These are phyloP conservation scores for Ustilago shanxiensis DNA, from an alignment of 1,284 basidiomycete genomes.

Conservation along the genomic window DNA sequence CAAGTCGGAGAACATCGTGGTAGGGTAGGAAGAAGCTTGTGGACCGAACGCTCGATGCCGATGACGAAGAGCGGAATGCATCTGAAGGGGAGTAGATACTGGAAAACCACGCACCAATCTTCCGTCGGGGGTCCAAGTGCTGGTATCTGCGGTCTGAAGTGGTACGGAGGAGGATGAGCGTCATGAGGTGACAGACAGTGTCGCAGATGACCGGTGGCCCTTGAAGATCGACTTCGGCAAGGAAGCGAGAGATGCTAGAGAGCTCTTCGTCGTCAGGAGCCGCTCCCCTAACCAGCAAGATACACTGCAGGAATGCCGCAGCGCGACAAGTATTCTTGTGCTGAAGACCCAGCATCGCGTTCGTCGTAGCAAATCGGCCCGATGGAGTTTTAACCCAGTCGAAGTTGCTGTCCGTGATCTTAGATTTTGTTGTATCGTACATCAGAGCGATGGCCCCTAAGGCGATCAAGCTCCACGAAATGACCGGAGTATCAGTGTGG, in stretches of 20 bases:
- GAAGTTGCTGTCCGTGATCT: background rate
- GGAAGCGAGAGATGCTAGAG: constrained; percentile 24
- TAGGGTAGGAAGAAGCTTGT: constrained; percentile 7
- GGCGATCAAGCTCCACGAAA: constrained; percentile 29
- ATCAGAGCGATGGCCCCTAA: constrained; percentile 9
- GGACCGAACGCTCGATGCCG: background rate
- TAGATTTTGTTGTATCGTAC: background rate
- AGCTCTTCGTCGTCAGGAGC: constrained; percentile 11
- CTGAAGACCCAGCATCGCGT: constrained; percentile 26
- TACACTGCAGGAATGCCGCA: constrained; percentile 29
- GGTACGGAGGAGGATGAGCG: constrained; percentile 15
- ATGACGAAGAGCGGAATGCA: constrained; percentile 6
- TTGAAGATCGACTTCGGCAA: constrained; percentile 46
- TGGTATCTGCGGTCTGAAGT: constrained; percentile 24
- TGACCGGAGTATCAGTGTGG: constrained; percentile 14
- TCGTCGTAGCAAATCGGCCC: background rate
- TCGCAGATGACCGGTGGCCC: constrained; percentile 41
- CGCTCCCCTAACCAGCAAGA: constrained; percentile 9
- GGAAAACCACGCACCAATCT: constrained; percentile 40
- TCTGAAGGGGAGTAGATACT: constrained; percentile 21
- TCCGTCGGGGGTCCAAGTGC: constrained; percentile 29
- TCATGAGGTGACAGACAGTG: constrained; percentile 41
- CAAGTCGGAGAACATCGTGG: constrained; percentile 21
- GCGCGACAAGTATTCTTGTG: constrained; percentile 24
- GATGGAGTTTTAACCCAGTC: background rate